Percentiles rank a stretch among this genome's conserved stretches.
Evolutionary conservation across 1,284 basidiomycete genomes (phyloP).

Genomic region (Lentinus polychrous): DNA sequence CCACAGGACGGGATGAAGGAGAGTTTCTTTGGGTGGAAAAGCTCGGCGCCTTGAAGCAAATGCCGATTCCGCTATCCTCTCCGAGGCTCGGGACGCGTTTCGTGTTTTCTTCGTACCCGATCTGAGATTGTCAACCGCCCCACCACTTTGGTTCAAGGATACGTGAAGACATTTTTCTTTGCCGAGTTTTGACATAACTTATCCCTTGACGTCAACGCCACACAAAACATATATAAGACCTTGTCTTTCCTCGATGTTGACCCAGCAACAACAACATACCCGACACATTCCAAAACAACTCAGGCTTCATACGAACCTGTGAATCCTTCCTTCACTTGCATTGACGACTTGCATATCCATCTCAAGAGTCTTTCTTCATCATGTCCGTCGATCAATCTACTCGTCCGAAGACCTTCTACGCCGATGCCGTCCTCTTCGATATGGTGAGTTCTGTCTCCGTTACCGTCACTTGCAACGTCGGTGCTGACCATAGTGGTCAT

Average conservation of each 20-base stretch:
- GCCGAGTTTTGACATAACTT: conserved; percentile 1
- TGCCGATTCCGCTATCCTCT: not conserved
- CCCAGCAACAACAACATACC: conserved; percentile 6
- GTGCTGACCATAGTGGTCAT: conserved; percentile 12
- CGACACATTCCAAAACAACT: conserved; percentile 8
- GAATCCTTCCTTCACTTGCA: not conserved
- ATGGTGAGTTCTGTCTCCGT: conserved; percentile 42
- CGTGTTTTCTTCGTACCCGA: too few species aligned
- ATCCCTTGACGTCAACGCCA: conserved; percentile 12
- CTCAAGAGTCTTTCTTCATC: conserved; percentile 6
- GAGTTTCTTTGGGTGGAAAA: too few species aligned
- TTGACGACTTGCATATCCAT: not conserved
- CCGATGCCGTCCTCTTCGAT: conserved; percentile 66
- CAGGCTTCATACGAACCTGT: conserved; percentile 1
- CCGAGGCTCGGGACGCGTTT: conserved; percentile 2
- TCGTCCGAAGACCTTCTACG: conserved; percentile 32
- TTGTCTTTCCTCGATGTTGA: not conserved
- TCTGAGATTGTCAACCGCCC: not conserved
- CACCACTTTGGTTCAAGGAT: not conserved
- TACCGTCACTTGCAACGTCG: not conserved
- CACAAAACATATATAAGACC: conserved; percentile 11
- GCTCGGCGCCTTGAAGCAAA: not conserved
- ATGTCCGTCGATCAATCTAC: conserved; percentile 20
- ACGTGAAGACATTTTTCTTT: not conserved
- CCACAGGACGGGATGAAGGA: too few species aligned